Evolutionary conservation across 768 basidiomycete species (phyloP).

Genomic region (Tephrocybe sp.): DNA sequence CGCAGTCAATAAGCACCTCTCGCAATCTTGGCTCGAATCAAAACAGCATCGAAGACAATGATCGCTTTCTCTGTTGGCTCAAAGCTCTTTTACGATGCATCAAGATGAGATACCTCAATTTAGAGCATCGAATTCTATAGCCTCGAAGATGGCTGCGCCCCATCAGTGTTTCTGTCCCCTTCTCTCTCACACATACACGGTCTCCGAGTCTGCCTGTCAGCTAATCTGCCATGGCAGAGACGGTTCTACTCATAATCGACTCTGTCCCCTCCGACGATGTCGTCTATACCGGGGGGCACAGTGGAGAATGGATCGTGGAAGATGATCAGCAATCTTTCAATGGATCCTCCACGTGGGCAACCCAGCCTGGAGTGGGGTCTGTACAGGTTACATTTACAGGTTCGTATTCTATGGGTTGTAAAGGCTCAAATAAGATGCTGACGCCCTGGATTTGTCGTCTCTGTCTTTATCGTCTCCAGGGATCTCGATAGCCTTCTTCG

Average conservation of each 20-base stretch:
- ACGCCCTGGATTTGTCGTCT: too few species aligned
- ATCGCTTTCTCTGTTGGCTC: too few species aligned
- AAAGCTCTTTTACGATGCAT: too few species aligned
- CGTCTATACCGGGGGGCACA: neutral
- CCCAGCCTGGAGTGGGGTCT: neutral
- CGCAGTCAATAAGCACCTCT: too few species aligned
- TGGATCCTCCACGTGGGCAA: neutral
- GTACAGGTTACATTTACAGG: conserved; percentile 1
- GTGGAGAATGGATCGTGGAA: neutral
- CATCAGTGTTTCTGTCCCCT: too few species aligned
- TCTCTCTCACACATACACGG: too few species aligned
- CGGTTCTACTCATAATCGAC: neutral
- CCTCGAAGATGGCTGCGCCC: too few species aligned
- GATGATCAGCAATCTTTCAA: neutral
- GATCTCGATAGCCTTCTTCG: conserved; percentile 1
- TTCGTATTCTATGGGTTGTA: neutral
- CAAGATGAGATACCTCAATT: too few species aligned
- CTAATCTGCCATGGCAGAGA: neutral
- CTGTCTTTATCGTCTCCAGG: neutral
- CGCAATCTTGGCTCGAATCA: too few species aligned
- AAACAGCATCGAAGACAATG: too few species aligned
- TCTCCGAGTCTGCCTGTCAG: too few species aligned
- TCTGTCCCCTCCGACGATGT: neutral
- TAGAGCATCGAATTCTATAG: too few species aligned
- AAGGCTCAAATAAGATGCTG: neutral